A percentile compares a stretch with the other conserved stretches of the same genome.
phyloP scores from a whole-genome alignment of 2,329 filamentous ascomycete genomes.

The Xylaria sp. region DNA sequence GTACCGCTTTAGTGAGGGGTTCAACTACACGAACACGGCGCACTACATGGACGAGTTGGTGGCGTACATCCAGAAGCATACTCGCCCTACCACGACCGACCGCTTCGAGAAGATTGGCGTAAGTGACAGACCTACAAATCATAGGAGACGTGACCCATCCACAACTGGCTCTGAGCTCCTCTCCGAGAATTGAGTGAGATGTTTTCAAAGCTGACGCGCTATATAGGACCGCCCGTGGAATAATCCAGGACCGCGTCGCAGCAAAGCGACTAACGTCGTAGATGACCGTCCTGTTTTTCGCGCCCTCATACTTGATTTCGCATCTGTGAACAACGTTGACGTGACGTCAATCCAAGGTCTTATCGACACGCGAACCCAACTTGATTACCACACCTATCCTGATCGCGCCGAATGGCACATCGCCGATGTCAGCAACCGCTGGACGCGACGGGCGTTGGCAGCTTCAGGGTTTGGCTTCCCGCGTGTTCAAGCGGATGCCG shows the following conservation, averaged over 20 bases:
- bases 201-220: background rate
- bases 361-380: slow-evolving; percentile 63
- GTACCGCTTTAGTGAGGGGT: slow-evolving; percentile 64
- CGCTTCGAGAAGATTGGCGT: slow-evolving; percentile 59
- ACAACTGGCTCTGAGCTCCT: slow-evolving; percentile 21
- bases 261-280: slow-evolving; percentile 35
- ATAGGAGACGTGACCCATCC: background rate
- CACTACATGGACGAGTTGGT: slow-evolving; percentile 62
- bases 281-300: slow-evolving; percentile 53
- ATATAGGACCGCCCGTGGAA: slow-evolving; percentile 55
- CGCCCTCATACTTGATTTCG: slow-evolving; percentile 66
- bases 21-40: slow-evolving; percentile 66
- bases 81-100: slow-evolving; percentile 56
- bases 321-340: slow-evolving; percentile 65
- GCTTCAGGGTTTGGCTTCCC: slow-evolving; percentile 63
- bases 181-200: background rate
- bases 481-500: slow-evolving; percentile 24
- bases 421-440: slow-evolving; percentile 63
- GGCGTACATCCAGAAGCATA: slow-evolving; percentile 56
- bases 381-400: slow-evolving; percentile 61
- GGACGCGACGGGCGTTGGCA: slow-evolving; percentile 65
- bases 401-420: slow-evolving; percentile 61
- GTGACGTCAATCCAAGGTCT: slow-evolving; percentile 65
- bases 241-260: slow-evolving; percentile 47
- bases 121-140: slow-evolving; percentile 42